Evolutionary conservation across 148 eudicot species (phyloP), one percentile per base, ranked within the genome.

Genomic region (Oxyria digyna): DNA sequence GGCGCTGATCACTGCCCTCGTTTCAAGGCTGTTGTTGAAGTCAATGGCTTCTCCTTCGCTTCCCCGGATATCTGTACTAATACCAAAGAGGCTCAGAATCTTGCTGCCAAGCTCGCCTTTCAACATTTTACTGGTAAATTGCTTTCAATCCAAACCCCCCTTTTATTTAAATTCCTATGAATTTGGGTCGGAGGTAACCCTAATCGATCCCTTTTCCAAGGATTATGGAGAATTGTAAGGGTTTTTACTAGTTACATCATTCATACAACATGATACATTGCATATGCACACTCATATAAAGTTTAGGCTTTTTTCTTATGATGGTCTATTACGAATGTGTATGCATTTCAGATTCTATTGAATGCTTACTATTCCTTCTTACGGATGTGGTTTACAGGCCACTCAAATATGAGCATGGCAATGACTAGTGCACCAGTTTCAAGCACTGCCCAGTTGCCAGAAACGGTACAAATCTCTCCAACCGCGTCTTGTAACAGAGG

Each of bases 21-120:
- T 23, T 87, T 87, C 73, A 74, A 69, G 12, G 83, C 85, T 0
- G 74, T 76, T 12, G 86, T 87, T 10, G 49, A 42, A 49, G 85
- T 87, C 4, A 81, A 80, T 52, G 85, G 80, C 38, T 4, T 46
- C 21, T 40, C 75, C 3, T 85, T 77, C 42, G 8, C 65, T 23
- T 33, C 85, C 2, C 45, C 76, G 17, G 37, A 69, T 27, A 33
- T 40, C 8, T 76, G 42, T 62, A 70, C 69, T 10, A 83, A 84
- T 17, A 63, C 87, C 6, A 88, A 88, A 63, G 87, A 82, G n/a
- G 89, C 97, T 9, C 91, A 87, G 23, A 88, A 88, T 42, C 42
- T 33, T 6, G 97, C 74, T 3, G 96, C 97, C 2, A 48, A 69
- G 57, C 29, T 82, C 4, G 97, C 97, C 43, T 78, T 76, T 45